phyloP scores from a whole-genome alignment of 441 rosid species.

The Populus tomentosa region DNA sequence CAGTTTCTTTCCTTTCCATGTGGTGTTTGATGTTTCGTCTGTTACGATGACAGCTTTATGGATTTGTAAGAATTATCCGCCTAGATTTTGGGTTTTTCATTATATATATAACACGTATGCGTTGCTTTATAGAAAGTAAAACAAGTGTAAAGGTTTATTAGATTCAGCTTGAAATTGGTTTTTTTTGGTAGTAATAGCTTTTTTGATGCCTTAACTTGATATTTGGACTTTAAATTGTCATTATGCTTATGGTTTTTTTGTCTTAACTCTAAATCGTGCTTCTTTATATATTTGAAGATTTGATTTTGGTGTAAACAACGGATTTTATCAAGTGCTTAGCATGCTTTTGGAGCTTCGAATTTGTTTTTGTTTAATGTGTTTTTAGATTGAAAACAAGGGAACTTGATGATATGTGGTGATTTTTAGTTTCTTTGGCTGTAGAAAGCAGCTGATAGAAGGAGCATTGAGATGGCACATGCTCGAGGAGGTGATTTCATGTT shows the following conservation, averaged over 20 bases:
- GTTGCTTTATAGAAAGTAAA: neutral
- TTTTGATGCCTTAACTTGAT: neutral
- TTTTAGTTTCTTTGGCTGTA: neutral
- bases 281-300: neutral
- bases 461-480: conserved; percentile 27
- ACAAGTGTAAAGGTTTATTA: neutral
- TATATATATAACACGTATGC: neutral
- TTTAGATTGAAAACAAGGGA: neutral
- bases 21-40: too few species aligned
- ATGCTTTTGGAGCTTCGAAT: neutral
- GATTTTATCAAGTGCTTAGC: neutral
- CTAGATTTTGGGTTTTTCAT: neutral
- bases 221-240: neutral
- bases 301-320: neutral
- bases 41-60: neutral
- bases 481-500: conserved; percentile 46
- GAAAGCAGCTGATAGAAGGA: conserved; percentile 2
- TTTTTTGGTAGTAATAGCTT: neutral
- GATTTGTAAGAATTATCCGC: neutral
- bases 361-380: neutral
- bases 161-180: neutral
- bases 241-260: neutral
- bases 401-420: neutral
- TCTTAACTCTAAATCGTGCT: neutral
- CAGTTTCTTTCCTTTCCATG: too few species aligned